Base-by-base conservation (phyloP, 164 flowering plant species). In the Tetracentron sinense region DNA sequence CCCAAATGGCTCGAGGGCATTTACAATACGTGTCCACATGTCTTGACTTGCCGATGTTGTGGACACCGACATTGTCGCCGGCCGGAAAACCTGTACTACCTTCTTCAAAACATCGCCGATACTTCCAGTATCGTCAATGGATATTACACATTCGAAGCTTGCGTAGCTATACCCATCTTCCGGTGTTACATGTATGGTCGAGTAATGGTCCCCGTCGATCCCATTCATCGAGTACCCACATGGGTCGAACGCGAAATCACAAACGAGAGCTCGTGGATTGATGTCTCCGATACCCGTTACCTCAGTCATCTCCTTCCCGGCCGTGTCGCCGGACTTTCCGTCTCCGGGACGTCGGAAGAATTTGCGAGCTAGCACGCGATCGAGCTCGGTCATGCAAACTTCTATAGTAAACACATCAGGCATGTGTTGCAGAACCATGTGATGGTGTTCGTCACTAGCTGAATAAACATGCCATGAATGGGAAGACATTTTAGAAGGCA, bases 191-290 rank as follows among this genome's bases (percentile, higher is more conserved):
- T 94, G 98, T 23, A 94, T 84, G 0, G 98, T 94, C 7, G 95
- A 89, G 71, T 87, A 87, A 5, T 84, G 82, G 31, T 69, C 72
- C 6, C 81, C 85, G 38, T 83, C 82, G 7, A 91, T 61, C 8
- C 93, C 88, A 59, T 94, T 94, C 98, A 91, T 91, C 1, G 98
- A 94, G 72, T 94, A 94, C 0, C 98, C 98, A 68, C 98, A 94
- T 0, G 98, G 97, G 59, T 94, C 98, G 73, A 94, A 94, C 0
- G 81, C 98, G 38, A 77, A 85, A 55, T 94, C 97, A 64, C 98
- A 91, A 0, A 94, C 61, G 1, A 83, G 42, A 0, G 89, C 81
- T 0, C 42, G 50, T 0, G 86, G 80, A 31, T 69, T 81, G 35
- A 94, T 88, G 6, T 67, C 65, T 0, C 58, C 67, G 20, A 91